These are phyloP conservation scores for Salix dunnii DNA, from an alignment of 345 rosid genomes.

Conservation along the genomic window DNA sequence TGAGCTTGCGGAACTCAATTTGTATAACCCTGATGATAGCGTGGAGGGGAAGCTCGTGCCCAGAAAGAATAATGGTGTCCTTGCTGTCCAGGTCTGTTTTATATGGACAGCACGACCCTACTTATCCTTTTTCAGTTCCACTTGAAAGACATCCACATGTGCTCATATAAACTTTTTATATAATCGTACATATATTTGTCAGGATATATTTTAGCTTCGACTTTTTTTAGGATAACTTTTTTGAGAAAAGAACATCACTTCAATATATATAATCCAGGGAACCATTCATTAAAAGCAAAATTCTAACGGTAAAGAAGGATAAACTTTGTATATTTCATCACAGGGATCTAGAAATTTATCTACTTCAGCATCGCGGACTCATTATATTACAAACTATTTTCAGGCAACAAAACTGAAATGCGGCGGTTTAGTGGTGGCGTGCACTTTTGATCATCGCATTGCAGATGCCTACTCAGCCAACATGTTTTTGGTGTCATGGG, in stretches of 20 bases:
- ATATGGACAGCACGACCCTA: not conserved
- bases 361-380: not conserved
- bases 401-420: slow-evolving; percentile 66
- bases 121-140: not conserved
- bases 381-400: not conserved
- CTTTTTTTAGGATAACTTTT: no score
- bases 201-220: no score
- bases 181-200: no score
- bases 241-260: no score
- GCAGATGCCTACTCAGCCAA: slow-evolving; percentile 73
- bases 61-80: slow-evolving; percentile 47
- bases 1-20: slow-evolving; percentile 49
- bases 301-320: no score
- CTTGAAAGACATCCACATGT: no score
- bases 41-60: slow-evolving; percentile 68
- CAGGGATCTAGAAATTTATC: no score
- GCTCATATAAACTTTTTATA: no score
- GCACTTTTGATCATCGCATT: slow-evolving; percentile 74
- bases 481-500: slow-evolving; percentile 74
- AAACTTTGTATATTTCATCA: no score
- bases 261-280: no score
- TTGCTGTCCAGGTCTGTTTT: slow-evolving; percentile 61
- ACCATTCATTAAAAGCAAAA: no score
- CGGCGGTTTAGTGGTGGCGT: slow-evolving; percentile 61
- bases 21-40: slow-evolving; percentile 62